A percentile compares a stretch with the other conserved stretches of the same genome.
phyloP scores from a whole-genome alignment of 108 stramenopile genomes.

The Nitzschia sp. region DNA sequence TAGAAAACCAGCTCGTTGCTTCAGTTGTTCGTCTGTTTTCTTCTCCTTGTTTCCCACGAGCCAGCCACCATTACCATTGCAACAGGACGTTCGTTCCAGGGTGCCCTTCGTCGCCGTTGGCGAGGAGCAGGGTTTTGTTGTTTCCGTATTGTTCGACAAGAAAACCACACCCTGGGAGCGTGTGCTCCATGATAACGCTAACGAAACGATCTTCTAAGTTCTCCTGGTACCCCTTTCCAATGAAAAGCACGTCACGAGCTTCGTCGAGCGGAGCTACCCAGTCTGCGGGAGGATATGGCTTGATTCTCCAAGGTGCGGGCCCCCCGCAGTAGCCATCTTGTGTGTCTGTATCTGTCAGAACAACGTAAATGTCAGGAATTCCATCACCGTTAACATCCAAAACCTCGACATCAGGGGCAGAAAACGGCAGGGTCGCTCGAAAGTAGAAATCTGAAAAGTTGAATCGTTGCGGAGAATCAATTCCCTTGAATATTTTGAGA shows the following conservation, averaged over 20 bases:
- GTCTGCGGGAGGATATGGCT: not conserved
- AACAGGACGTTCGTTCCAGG: not conserved
- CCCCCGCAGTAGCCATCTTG: slow-evolving; percentile 1
- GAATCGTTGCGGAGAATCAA: slow-evolving; percentile 5
- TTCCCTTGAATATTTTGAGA: slow-evolving; percentile 2
- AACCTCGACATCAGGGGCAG: slow-evolving; percentile 20
- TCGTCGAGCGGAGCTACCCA: slow-evolving; percentile 9
- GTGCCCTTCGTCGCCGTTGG: slow-evolving; percentile 7
- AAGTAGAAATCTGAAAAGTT: slow-evolving; percentile 6
- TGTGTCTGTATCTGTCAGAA: slow-evolving; percentile 2
- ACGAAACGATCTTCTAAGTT: not conserved
- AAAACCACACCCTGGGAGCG: slow-evolving; percentile 11
- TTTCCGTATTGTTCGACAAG: slow-evolving; percentile 1
- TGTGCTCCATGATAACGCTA: not conserved
- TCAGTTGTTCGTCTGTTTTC: too few relatives aligned
- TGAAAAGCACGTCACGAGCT: slow-evolving; percentile 1
- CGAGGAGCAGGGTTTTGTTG: slow-evolving; percentile 20
- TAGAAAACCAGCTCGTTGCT: too few relatives aligned
- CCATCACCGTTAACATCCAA: slow-evolving; percentile 19
- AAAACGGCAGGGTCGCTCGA: not conserved
- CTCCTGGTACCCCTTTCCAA: not conserved
- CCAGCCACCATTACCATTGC: slow-evolving; percentile 8
- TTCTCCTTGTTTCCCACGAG: too few relatives aligned
- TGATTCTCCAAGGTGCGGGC: not conserved
- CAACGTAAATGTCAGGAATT: slow-evolving; percentile 16